Evolutionary conservation across 2,329 filamentous ascomycete genomes (phyloP).

Genomic region (Arachnomyces sp.): DNA sequence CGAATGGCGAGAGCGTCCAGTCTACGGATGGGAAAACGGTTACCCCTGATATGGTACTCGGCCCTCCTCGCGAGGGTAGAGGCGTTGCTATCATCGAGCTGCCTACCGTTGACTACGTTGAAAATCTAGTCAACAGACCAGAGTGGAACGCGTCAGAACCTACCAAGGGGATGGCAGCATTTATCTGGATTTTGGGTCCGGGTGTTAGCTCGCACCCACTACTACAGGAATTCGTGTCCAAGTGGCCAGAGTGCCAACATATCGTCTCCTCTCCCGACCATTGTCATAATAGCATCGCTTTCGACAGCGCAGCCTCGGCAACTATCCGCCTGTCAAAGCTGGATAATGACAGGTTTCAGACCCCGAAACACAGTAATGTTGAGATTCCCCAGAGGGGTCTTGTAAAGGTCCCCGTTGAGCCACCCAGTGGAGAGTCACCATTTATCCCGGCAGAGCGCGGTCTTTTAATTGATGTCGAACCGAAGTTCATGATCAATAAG

Average conservation of each 20-base stretch:
- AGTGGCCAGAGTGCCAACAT: constrained; percentile 57
- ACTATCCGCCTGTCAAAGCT: constrained; percentile 62
- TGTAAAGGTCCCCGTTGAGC: constrained; percentile 12
- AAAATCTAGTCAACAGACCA: constrained; percentile 57
- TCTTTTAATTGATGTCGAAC: constrained; percentile 38
- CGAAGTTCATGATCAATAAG: constrained; percentile 31
- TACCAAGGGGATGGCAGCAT: constrained; percentile 56
- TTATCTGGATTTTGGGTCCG: constrained; percentile 75
- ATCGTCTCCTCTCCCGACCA: constrained; percentile 66
- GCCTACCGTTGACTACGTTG: constrained; percentile 61
- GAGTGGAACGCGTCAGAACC: constrained; percentile 62
- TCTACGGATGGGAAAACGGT: constrained; percentile 59
- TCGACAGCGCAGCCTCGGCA: constrained; percentile 58
- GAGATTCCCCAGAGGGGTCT: constrained; percentile 32
- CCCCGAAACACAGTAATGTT: constrained; percentile 59
- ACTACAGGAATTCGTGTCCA: constrained; percentile 61
- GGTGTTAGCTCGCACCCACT: constrained; percentile 55
- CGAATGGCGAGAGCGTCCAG: constrained; percentile 54
- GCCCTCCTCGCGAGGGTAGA: constrained; percentile 54
- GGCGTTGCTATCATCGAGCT: constrained; percentile 77
- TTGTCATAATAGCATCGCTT: constrained; percentile 65
- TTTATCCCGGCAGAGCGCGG: constrained; percentile 34
- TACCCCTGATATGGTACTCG: constrained; percentile 81
- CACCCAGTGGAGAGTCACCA: constrained; percentile 13
- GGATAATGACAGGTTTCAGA: constrained; percentile 63